Evolutionary conservation across 75 land plant species (phyloP), one percentile per base, ranked within the genome.

Genomic region (Pinus albicaulis): DNA sequence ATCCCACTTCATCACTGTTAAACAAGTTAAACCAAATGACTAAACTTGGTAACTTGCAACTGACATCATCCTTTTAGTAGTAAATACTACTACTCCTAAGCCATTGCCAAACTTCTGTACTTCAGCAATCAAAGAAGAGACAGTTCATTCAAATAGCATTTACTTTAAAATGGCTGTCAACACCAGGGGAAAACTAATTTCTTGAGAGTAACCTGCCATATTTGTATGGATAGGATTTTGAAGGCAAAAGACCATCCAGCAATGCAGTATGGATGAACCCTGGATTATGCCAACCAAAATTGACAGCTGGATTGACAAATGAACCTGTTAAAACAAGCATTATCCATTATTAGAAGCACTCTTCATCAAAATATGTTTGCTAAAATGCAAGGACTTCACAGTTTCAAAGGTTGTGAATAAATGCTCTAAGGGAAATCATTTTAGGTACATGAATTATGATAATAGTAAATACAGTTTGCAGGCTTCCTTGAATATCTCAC

Each of bases 271-370:
- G 87, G 55, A 86, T 86, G 74, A 64, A 79, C 7, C 86, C 87
- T 38, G 86, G 87, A 57, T 79, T 78, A 38, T 86, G 87, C 87
- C 87, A 86, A 3, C 87, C 87, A 73, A 86, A 76, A 84, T 86
- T 78, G 15, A 69, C 28, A 0, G 87, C 86, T 63, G 87, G 82
- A 38, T 58, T 79, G 28, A 69, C 56, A 25, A 25, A 55, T 68
- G 55, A 64, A 59, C 75, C 86, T 68, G 53, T 24, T 10, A 20
- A 68, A 71, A 53, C 77, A 82, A 20, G 11, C 31, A 55, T 4
- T 41, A 66, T 26, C 7, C 66, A 66, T 3, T 75, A 17, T 75
- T 7, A 14, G 12, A 19, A 31, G 68, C 24, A 56, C 34, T 3
- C 0, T 5, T 17, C 19, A 6, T 7, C 14, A 62, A 31, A 60